Conservation (phyloP, 805 yeast genomes). For the Kregervanrija pseudodelftensis region DNA sequence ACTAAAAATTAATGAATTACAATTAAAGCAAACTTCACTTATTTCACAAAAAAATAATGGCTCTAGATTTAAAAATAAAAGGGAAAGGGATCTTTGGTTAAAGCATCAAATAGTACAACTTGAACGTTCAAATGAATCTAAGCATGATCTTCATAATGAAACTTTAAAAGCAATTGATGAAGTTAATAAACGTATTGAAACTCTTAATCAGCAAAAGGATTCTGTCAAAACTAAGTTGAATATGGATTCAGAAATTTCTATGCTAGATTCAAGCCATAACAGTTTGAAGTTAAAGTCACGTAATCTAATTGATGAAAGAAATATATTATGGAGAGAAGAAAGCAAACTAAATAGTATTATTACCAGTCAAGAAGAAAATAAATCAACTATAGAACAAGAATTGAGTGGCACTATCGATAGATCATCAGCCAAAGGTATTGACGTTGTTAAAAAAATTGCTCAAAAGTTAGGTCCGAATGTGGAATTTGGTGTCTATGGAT, state of each 20-base stretch:
- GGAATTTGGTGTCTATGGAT: constrained; percentile 59
- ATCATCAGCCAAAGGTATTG: constrained; percentile 59
- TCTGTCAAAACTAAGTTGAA: no score
- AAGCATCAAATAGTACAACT: constrained; percentile 38
- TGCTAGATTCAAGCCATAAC: constrained; percentile 17
- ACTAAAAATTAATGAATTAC: constrained; percentile 28
- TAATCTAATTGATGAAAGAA: constrained; percentile 56
- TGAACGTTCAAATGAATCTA: constrained; percentile 13
- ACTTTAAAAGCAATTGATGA: no score
- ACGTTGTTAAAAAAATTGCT: constrained; percentile 59
- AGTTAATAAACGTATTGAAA: no score
- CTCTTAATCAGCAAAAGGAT: no score
- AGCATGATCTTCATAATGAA: not conserved
- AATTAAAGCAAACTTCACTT: constrained; percentile 49
- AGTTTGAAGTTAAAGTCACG: constrained; percentile 34
- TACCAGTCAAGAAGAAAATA: constrained; percentile 46
- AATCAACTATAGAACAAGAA: constrained; percentile 44
- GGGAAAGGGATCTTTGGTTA: constrained; percentile 67
- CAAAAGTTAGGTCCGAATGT: constrained; percentile 44
- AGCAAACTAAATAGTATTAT: constrained; percentile 51
- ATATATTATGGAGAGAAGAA: constrained; percentile 72
- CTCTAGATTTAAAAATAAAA: constrained; percentile 45
- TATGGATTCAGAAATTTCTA: constrained; percentile 4
- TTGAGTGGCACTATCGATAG: constrained; percentile 74
- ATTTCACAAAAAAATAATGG: constrained; percentile 68